Percentiles rank a stretch among this genome's conserved stretches.
These are phyloP conservation scores for Batkoa obscura DNA, from an alignment of 371 early-diverging fungal genomes.

Conservation along the genomic window DNA sequence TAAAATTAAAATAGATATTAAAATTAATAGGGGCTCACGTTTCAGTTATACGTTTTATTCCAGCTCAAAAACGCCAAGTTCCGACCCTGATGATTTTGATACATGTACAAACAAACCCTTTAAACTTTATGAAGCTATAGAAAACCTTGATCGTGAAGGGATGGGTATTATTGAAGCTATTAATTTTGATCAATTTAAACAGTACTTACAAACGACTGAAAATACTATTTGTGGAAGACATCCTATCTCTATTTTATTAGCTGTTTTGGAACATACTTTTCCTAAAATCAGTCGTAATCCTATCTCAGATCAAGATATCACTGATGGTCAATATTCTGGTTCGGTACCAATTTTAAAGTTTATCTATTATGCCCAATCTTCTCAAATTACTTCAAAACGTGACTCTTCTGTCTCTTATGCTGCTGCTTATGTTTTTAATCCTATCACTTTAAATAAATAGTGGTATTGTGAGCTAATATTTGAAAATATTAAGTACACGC, in stretches of 20 bases:
- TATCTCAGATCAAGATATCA: no score
- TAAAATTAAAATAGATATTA: not conserved
- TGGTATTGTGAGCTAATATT: no score
- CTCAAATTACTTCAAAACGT: conserved; percentile 17
- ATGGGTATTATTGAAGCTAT: conserved; percentile 50
- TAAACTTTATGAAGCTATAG: conserved; percentile 52
- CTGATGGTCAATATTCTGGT: no score
- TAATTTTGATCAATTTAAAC: conserved; percentile 31
- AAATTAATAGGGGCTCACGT: conserved; percentile 10
- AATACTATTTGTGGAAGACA: conserved; percentile 92
- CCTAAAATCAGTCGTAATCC: not conserved
- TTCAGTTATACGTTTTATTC: conserved; percentile 11
- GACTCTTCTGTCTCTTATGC: conserved; percentile 68
- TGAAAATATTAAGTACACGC: no score
- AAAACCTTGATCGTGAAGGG: conserved; percentile 53
- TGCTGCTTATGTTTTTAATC: conserved; percentile 13
- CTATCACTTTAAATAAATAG: no score
- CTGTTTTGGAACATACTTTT: conserved; percentile 22
- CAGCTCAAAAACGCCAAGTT: conserved; percentile 5
- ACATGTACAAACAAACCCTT: conserved; percentile 5
- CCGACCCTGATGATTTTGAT: conserved; percentile 1
- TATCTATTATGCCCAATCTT: conserved; percentile 78
- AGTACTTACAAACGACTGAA: conserved; percentile 45
- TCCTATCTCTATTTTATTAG: conserved; percentile 67
- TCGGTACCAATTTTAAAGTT: conserved; percentile 37